phyloP scores from a whole-genome alignment of 1,139 yeast genomes.

The Suhomyces taliae region DNA sequence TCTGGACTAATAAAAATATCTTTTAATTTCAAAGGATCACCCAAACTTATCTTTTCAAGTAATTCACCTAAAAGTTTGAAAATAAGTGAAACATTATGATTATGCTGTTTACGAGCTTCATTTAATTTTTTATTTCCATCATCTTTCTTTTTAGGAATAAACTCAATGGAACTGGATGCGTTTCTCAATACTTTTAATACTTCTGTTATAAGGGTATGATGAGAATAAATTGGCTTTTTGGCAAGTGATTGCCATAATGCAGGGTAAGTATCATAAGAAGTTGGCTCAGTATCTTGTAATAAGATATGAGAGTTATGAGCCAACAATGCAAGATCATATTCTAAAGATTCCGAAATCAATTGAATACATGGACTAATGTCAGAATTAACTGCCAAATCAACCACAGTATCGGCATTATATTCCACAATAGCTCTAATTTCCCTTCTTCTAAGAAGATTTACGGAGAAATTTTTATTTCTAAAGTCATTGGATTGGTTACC shows the following conservation, averaged over 20 bases:
- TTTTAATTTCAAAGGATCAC: constrained; percentile 47
- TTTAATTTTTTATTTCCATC: constrained; percentile 20
- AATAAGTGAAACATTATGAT: constrained; percentile 28
- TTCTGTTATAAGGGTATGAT: constrained; percentile 38
- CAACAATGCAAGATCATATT: constrained; percentile 57
- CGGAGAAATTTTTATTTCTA: constrained; percentile 19
- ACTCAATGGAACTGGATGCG: constrained; percentile 42
- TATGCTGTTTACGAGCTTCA: constrained; percentile 33
- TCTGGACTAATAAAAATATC: constrained; percentile 22
- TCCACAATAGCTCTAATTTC: constrained; percentile 41
- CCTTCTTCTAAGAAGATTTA: constrained; percentile 27
- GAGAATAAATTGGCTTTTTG: constrained; percentile 38
- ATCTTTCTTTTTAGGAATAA: constrained; percentile 28
- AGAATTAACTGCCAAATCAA: constrained; percentile 23
- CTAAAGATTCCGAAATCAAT: constrained; percentile 48
- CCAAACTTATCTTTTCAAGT: constrained; percentile 36
- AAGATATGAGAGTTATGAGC: constrained; percentile 53
- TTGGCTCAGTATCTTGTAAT: constrained; percentile 36
- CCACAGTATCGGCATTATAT: constrained; percentile 24
- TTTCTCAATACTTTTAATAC: constrained; percentile 44
- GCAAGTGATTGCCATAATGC: constrained; percentile 47
- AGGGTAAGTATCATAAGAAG: constrained; percentile 47
- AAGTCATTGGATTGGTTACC: constrained; percentile 16
- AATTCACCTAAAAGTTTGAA: constrained; percentile 24
- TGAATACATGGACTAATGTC: constrained; percentile 23